Evolutionary conservation across 202 grass and related monocot genomes (phyloP).

Genomic region (Elaeis oleifera): DNA sequence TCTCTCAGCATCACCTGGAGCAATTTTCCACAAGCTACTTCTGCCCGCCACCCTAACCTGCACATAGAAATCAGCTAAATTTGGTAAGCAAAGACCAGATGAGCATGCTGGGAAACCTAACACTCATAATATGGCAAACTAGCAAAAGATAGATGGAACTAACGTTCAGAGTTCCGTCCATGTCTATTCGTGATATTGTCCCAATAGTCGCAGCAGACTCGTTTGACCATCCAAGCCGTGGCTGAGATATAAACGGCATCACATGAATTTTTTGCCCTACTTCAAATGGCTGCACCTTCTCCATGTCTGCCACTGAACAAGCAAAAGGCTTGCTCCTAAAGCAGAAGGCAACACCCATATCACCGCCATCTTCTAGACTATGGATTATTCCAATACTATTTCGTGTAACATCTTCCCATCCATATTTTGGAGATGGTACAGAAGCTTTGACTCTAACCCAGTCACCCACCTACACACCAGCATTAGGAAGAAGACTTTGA

Average conservation of each 20-base stretch:
- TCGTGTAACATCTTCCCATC: conserved; percentile 91
- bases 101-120: neutral
- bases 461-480: conserved; percentile 66
- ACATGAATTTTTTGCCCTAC: conserved; percentile 88
- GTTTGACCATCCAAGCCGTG: conserved; percentile 90
- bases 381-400: conserved; percentile 85
- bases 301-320: conserved; percentile 85
- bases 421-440: conserved; percentile 98
- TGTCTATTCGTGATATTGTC: conserved; percentile 79
- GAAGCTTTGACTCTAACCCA: conserved; percentile 90
- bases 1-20: conserved; percentile 93
- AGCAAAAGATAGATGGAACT: conserved; percentile 1
- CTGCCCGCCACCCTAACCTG: conserved; percentile 81
- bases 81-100: neutral
- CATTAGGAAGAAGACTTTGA: conserved; percentile 16
- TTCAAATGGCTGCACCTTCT: conserved; percentile 79
- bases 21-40: conserved; percentile 91
- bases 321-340: conserved; percentile 74
- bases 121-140: neutral
- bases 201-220: conserved; percentile 96
- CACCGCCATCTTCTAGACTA: conserved; percentile 91
- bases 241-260: conserved; percentile 71
- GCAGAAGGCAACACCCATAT: conserved; percentile 93
- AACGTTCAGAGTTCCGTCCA: conserved; percentile 97
- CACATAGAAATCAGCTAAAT: neutral